A percentile compares a stretch with the other conserved stretches of the same genome.
phyloP scores from a whole-genome alignment of 2,329 filamentous ascomycete genomes.

The Periconia sp. region DNA sequence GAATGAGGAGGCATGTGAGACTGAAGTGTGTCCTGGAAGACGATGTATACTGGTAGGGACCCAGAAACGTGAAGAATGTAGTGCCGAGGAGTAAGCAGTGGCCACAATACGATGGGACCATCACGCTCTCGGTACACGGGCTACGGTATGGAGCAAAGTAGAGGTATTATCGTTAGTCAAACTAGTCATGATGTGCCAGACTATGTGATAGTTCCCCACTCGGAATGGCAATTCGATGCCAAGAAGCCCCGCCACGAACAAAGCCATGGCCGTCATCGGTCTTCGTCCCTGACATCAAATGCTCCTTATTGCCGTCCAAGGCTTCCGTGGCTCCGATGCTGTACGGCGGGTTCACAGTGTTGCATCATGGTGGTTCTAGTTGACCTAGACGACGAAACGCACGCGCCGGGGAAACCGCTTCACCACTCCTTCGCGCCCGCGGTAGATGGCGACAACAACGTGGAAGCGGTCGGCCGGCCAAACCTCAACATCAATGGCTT shows the following conservation, averaged over 20 bases:
- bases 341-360: slow-evolving; percentile 14
- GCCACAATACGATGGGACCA: too few relatives aligned
- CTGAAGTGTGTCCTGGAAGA: slow-evolving; percentile 1
- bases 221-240: slow-evolving; percentile 5
- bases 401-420: slow-evolving; percentile 33
- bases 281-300: slow-evolving; percentile 1
- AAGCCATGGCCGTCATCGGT: slow-evolving; percentile 3
- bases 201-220: too few relatives aligned
- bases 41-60: slow-evolving; percentile 8
- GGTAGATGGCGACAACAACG: slow-evolving; percentile 11
- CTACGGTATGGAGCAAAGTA: neutral
- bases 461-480: slow-evolving; percentile 36
- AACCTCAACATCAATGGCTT: slow-evolving; percentile 65
- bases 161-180: too few relatives aligned
- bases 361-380: slow-evolving; percentile 52
- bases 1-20: neutral
- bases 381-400: slow-evolving; percentile 49
- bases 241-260: slow-evolving; percentile 10
- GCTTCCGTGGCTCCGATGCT: slow-evolving; percentile 35
- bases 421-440: slow-evolving; percentile 30
- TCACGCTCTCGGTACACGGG: neutral
- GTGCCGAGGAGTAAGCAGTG: neutral
- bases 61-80: neutral
- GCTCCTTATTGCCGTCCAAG: slow-evolving; percentile 7
- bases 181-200: too few relatives aligned